Evolutionary conservation across 2,329 filamentous ascomycete genomes (phyloP).

Genomic region (Phaeosphaeria sp.): DNA sequence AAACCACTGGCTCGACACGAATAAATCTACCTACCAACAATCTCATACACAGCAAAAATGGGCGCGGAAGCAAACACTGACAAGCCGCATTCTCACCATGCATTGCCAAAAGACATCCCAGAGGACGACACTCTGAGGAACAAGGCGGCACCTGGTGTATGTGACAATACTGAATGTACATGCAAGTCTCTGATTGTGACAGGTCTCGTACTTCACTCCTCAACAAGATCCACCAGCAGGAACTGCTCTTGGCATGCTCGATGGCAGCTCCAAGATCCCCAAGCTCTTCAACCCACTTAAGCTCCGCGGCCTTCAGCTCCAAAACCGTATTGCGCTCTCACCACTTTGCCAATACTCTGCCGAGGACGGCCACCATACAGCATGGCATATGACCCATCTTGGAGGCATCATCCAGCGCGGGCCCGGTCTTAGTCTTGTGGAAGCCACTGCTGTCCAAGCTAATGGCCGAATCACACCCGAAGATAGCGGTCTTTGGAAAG

Average conservation of each 20-base stretch:
- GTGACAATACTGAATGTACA: conserved; percentile 3
- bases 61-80: conserved; percentile 27
- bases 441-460: conserved; percentile 77
- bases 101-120: conserved; percentile 35
- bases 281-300: conserved; percentile 67
- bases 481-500: conserved; percentile 82
- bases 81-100: conserved; percentile 42
- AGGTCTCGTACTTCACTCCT: conserved; percentile 58
- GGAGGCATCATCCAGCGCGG: conserved; percentile 80
- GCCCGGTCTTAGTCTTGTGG: conserved; percentile 75
- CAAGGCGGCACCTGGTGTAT: conserved; percentile 51
- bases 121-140: conserved; percentile 49
- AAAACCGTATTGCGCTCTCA: conserved; percentile 68
- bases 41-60: conserved; percentile 22
- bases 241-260: conserved; percentile 55
- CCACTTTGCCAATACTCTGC: conserved; percentile 69
- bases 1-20: neutral
- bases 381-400: conserved; percentile 83
- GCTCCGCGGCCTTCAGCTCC: conserved; percentile 66
- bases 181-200: conserved; percentile 9
- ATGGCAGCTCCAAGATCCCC: conserved; percentile 59
- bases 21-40: neutral
- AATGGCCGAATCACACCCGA: conserved; percentile 85
- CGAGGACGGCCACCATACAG: conserved; percentile 74
- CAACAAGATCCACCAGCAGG: conserved; percentile 55